Evolutionary conservation across 768 basidiomycete genomes (phyloP).

Genomic region (Auricularia heimuer): DNA sequence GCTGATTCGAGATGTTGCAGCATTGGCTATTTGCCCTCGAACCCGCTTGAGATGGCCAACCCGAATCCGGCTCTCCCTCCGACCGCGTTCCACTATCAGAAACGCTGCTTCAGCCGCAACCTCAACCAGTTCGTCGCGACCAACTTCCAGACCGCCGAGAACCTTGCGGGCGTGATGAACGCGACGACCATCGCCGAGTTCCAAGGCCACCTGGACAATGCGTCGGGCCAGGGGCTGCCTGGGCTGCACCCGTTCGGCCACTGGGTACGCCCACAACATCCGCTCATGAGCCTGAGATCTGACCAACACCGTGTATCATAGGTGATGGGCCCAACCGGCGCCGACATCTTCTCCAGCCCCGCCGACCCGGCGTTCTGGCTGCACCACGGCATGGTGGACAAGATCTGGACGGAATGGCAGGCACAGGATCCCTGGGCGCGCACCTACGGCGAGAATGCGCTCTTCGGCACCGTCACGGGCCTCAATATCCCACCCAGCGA

Average conservation of each 20-base stretch:
- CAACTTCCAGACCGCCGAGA: neutral
- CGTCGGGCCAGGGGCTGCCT: neutral
- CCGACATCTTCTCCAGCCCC: neutral
- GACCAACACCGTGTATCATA: too few species aligned
- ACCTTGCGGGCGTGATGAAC: neutral
- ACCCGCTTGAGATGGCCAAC: neutral
- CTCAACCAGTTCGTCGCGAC: constrained; percentile 1
- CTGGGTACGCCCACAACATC: neutral
- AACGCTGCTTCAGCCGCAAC: neutral
- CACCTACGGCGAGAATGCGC: neutral
- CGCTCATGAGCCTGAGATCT: too few species aligned
- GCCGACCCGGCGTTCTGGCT: neutral
- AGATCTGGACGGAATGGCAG: constrained; percentile 1
- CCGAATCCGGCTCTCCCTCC: neutral
- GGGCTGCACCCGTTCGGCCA: neutral
- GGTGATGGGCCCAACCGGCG: neutral
- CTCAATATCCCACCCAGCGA: neutral
- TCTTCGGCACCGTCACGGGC: neutral
- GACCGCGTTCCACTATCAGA: neutral
- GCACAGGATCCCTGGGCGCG: neutral
- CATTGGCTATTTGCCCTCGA: neutral
- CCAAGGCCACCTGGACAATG: neutral
- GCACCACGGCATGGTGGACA: constrained; percentile 1
- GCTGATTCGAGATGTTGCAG: neutral
- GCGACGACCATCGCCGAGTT: neutral